Percentiles rank a stretch among this genome's conserved stretches.
These are phyloP conservation scores for Emergomyces africanus DNA, from an alignment of 2,329 filamentous ascomycete genomes.

Conservation along the genomic window DNA sequence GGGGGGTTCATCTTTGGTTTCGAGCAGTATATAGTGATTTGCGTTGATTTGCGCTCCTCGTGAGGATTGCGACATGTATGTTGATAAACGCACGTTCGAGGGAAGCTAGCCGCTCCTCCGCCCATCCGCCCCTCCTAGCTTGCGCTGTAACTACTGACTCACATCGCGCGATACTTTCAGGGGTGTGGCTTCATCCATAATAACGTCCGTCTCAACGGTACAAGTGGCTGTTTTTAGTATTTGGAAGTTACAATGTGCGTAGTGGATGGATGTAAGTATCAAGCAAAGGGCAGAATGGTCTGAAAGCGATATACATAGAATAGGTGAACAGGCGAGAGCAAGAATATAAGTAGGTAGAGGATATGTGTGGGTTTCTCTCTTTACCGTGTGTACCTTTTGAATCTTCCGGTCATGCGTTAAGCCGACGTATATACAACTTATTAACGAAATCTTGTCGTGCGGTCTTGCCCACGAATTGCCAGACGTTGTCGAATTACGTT, in stretches of 20 bases:
- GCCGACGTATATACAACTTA: conserved; percentile 43
- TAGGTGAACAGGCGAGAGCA: background rate
- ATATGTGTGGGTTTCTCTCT: background rate
- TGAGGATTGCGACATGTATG: conserved; percentile 18
- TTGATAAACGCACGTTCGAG: conserved; percentile 38
- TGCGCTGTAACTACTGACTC: conserved; percentile 46
- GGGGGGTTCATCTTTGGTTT: conserved; percentile 3
- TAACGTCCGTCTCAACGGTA: conserved; percentile 50
- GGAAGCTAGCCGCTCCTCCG: conserved; percentile 16
- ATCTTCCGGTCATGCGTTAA: conserved; percentile 44
- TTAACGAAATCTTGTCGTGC: conserved; percentile 46
- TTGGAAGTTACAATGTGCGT: background rate
- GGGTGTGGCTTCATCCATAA: conserved; percentile 44
- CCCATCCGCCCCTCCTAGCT: conserved; percentile 38
- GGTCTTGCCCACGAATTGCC: conserved; percentile 48
- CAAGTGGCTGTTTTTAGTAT: conserved; percentile 1
- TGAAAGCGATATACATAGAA: background rate
- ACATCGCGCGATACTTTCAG: conserved; percentile 48
- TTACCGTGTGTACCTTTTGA: conserved; percentile 43
- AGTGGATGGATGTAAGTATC: background rate
- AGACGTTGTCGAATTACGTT: conserved; percentile 50
- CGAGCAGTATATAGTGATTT: no score
- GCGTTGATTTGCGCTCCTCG: conserved; percentile 7
- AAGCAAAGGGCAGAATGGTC: background rate
- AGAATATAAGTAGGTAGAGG: background rate